Evolutionary conservation across 1,139 yeast species (phyloP).

Genomic region (Ogataea hybrid): DNA sequence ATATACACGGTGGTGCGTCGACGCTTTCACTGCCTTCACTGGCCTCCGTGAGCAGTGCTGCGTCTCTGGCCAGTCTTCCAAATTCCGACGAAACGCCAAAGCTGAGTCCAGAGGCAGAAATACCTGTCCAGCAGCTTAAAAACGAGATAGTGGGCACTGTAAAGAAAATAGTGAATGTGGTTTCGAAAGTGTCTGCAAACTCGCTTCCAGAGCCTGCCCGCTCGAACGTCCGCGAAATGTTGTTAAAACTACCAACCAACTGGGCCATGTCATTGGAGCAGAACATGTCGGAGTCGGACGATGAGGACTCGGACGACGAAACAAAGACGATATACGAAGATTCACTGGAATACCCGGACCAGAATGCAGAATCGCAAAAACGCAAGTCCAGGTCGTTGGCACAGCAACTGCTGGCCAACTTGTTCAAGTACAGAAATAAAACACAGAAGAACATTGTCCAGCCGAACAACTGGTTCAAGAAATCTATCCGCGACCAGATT

Average conservation of each 20-base stretch:
- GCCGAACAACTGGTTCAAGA: constrained; percentile 26
- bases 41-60: constrained; percentile 18
- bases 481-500: constrained; percentile 28
- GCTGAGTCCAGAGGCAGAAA: constrained; percentile 13
- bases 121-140: constrained; percentile 46
- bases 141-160: constrained; percentile 86
- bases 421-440: constrained; percentile 24
- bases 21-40: constrained; percentile 15
- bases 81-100: constrained; percentile 5
- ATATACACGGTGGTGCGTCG: constrained; percentile 1
- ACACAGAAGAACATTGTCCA: constrained; percentile 2
- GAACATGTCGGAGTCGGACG: constrained; percentile 18
- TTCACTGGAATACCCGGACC: constrained; percentile 15
- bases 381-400: constrained; percentile 20
- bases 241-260: constrained; percentile 69
- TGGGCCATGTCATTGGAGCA: constrained; percentile 46
- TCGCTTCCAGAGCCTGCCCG: constrained; percentile 83
- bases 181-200: constrained; percentile 78
- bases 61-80: constrained; percentile 16
- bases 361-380: constrained; percentile 1
- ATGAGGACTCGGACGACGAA: constrained; percentile 17
- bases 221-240: constrained; percentile 74
- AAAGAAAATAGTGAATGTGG: constrained; percentile 80
- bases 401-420: constrained; percentile 26
- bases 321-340: constrained; percentile 17